Percentiles rank a stretch among this genome's conserved stretches.
Conservation (phyloP, 108 stramenopile species). For the Parietichytrium sp. region DNA sequence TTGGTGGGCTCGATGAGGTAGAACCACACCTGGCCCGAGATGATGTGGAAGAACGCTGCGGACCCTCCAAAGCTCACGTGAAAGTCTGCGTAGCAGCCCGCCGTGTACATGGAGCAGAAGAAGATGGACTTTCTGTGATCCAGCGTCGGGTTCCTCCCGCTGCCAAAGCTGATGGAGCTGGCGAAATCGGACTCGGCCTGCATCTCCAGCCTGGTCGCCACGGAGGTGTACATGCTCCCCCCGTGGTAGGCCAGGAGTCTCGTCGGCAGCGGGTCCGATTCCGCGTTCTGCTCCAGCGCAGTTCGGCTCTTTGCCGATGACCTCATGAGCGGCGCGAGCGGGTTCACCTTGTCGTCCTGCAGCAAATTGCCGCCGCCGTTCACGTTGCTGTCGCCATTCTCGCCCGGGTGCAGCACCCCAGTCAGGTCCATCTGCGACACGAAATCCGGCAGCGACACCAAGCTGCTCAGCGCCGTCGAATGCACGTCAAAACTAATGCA, state of each 20-base stretch:
- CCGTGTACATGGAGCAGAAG: constrained; percentile 28
- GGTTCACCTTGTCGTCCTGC: not conserved
- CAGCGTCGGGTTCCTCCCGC: not conserved
- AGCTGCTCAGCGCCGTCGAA: not conserved
- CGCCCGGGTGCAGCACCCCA: not conserved
- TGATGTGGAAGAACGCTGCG: not conserved
- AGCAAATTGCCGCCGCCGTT: not conserved
- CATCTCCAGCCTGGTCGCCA: not conserved
- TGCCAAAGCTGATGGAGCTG: not conserved
- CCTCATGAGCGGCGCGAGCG: not conserved
- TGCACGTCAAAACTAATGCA: not conserved
- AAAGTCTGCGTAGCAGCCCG: constrained; percentile 12
- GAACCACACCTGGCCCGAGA: constrained; percentile 21
- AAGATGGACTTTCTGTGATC: not conserved
- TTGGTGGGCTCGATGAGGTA: constrained; percentile 12
- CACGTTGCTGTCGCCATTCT: not conserved
- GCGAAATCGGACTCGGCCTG: not conserved
- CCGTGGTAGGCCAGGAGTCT: too few species aligned
- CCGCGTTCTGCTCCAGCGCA: not conserved
- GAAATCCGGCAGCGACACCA: constrained; percentile 19
- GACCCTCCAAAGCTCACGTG: not conserved
- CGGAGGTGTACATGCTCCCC: too few species aligned
- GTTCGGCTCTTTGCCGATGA: too few species aligned
- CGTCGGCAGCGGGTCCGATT: not conserved
- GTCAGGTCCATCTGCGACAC: not conserved